Evolutionary conservation across 2,329 filamentous ascomycete species (phyloP).

Genomic region (Ophiostoma piceae): DNA sequence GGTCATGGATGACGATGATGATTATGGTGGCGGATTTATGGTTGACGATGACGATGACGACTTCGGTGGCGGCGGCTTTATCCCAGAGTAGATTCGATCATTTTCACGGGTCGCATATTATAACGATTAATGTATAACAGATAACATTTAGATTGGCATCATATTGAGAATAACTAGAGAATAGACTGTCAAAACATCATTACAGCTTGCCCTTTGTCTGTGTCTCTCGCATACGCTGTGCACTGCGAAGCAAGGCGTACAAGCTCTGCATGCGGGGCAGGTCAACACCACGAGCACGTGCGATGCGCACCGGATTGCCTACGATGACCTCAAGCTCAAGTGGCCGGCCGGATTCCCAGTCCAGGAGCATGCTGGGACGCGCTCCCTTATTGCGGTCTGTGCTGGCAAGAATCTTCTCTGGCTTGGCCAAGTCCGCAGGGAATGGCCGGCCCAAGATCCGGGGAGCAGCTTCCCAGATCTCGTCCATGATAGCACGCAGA

Average conservation of each 20-base stretch:
- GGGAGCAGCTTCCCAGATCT: conserved; percentile 61
- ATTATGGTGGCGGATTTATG: conserved; percentile 33
- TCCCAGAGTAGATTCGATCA: conserved; percentile 11
- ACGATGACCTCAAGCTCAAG: conserved; percentile 70
- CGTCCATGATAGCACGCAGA: conserved; percentile 61
- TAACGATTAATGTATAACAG: background rate
- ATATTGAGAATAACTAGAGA: background rate
- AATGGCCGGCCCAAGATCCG: conserved; percentile 58
- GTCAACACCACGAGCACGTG: conserved; percentile 55
- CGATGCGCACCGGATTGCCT: conserved; percentile 64
- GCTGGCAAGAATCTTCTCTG: conserved; percentile 58
- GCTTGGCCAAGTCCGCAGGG: conserved; percentile 54
- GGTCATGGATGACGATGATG: conserved; percentile 32
- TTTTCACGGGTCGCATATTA: background rate
- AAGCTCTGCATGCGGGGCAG: conserved; percentile 62
- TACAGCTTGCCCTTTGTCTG: conserved; percentile 39
- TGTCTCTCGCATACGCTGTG: conserved; percentile 47
- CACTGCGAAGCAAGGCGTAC: conserved; percentile 61
- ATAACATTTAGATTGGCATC: background rate
- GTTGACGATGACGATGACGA: conserved; percentile 16
- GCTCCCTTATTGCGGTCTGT: conserved; percentile 61
- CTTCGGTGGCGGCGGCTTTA: conserved; percentile 19
- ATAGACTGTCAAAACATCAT: background rate
- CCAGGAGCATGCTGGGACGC: conserved; percentile 62
- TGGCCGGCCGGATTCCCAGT: conserved; percentile 61